Evolutionary conservation across 73 alveolate genomes (phyloP).

Genomic region (Effrenium voratum): DNA sequence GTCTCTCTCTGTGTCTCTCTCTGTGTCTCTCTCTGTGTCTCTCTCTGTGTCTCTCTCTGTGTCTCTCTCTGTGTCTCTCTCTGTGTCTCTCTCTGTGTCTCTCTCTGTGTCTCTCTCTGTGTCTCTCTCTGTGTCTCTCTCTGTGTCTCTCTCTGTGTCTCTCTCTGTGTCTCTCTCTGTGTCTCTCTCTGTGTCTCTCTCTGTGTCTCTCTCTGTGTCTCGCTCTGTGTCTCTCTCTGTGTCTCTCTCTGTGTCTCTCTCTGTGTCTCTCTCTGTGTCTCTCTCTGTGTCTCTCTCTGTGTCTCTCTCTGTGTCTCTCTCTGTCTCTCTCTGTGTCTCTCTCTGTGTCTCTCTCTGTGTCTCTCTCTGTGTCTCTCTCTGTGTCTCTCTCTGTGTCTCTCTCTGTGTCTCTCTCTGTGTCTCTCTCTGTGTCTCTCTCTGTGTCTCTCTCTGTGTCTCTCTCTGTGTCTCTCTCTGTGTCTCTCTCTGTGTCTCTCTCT

Average conservation of each 20-base stretch:
- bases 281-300: conserved; percentile 7
- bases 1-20: neutral
- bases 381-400: conserved; percentile 36
- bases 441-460: conserved; percentile 22
- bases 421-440: conserved; percentile 5
- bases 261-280: conserved; percentile 13
- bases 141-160: conserved; percentile 50
- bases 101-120: conserved; percentile 13
- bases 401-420: conserved; percentile 14
- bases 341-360: conserved; percentile 3
- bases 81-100: conserved; percentile 33
- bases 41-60: conserved; percentile 15
- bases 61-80: conserved; percentile 21
- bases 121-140: conserved; percentile 18
- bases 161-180: conserved; percentile 10
- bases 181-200: conserved; percentile 17
- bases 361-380: conserved; percentile 12
- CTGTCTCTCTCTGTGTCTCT: conserved; percentile 25
- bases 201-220: conserved; percentile 18
- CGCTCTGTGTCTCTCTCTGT: conserved; percentile 6
- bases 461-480: conserved; percentile 39
- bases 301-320: neutral
- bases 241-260: conserved; percentile 10
- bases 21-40: conserved; percentile 29
- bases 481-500: conserved; percentile 31